These are phyloP conservation scores for Aspergillus texensis DNA, from an alignment of 2,329 filamentous ascomycete genomes.

Conservation along the genomic window DNA sequence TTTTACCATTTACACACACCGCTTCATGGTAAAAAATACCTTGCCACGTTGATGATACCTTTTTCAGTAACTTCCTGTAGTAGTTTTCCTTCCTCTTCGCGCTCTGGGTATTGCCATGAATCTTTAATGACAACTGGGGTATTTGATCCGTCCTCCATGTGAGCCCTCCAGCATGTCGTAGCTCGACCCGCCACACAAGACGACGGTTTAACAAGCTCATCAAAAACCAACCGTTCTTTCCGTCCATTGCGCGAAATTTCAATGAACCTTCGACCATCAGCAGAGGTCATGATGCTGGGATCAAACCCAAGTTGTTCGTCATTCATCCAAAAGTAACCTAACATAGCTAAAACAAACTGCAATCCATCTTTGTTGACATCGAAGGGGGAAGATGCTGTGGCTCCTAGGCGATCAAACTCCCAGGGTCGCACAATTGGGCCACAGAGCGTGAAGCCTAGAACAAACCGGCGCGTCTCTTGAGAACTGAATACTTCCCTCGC, in stretches of 20 bases:
- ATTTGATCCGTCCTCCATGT: slow-evolving; percentile 35
- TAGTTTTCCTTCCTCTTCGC: slow-evolving; percentile 30
- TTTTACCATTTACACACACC: too few species aligned
- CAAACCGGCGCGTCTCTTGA: slow-evolving; percentile 11
- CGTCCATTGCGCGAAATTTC: slow-evolving; percentile 41
- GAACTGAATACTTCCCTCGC: slow-evolving; percentile 11
- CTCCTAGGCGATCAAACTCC: slow-evolving; percentile 12
- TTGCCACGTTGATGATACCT: too few species aligned
- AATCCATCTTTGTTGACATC: slow-evolving; percentile 5
- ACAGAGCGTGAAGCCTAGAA: slow-evolving; percentile 12
- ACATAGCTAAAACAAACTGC: slow-evolving; percentile 6
- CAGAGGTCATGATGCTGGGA: slow-evolving; percentile 37
- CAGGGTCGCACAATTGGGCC: slow-evolving; percentile 8
- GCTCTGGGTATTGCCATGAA: slow-evolving; percentile 32
- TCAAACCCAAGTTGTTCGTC: slow-evolving; percentile 13
- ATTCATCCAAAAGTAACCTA: slow-evolving; percentile 14
- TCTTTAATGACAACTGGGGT: slow-evolving; percentile 42
- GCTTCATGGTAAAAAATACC: too few species aligned
- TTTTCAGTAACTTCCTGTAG: slow-evolving; percentile 10
- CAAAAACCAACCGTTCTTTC: slow-evolving; percentile 45
- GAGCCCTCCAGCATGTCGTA: slow-evolving; percentile 42
- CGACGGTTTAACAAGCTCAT: too few species aligned
- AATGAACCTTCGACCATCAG: slow-evolving; percentile 39
- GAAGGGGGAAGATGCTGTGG: slow-evolving; percentile 6
- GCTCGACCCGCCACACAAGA: too few species aligned